Base-by-base conservation (phyloP, 2,329 filamentous ascomycete genomes). In the Pseudogymnoascus sp. region DNA sequence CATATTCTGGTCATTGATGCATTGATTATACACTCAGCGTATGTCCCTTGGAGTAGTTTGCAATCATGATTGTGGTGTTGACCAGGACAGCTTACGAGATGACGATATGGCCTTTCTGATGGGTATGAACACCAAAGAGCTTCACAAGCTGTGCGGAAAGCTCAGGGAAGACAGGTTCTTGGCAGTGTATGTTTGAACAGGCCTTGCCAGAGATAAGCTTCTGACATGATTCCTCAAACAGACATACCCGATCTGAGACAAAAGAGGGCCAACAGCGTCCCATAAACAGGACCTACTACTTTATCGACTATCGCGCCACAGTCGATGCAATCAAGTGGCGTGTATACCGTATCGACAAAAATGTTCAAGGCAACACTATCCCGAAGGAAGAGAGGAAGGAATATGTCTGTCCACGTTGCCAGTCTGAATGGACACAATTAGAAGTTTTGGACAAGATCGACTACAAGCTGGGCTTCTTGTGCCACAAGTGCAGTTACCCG, bases 311-410 rank as follows among this genome's bases (percentile, higher is more conserved):
- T 72, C 91, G 95, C 65, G 89, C 91, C 64, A 91, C 93, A 37
- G 91, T 99, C 72, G 95, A 99, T 77, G 91, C 91, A 60, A 96
- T 96, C 77, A 99, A 99, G 76, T 99, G 90, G 83, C 88, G 91
- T 67, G 86, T 96, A 61, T 93, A 93, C 73, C 88, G 88, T 64
- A 86, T 97, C 69, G 92, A 93, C 69, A 93, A 93, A 74, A 86
- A 89, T 63, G 91, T 97, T 65, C 93, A 97, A 76, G 87, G 88
- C 14, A 87, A 91, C 64, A 90, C 90, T 14, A 86, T 90, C 16
- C 88, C 91, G 0, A 88, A 88, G 8, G 84, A 85, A 63, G 93
- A 97, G 75, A 89, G 91, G 74, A 97, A 97, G 75, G 95, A 97
- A 73, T 96, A 93, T 71, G 87, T 88, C 65, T 99, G 95, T 76